phyloP scores from a whole-genome alignment of 257 asterid genomes.

The Osmanthus fragrans region DNA sequence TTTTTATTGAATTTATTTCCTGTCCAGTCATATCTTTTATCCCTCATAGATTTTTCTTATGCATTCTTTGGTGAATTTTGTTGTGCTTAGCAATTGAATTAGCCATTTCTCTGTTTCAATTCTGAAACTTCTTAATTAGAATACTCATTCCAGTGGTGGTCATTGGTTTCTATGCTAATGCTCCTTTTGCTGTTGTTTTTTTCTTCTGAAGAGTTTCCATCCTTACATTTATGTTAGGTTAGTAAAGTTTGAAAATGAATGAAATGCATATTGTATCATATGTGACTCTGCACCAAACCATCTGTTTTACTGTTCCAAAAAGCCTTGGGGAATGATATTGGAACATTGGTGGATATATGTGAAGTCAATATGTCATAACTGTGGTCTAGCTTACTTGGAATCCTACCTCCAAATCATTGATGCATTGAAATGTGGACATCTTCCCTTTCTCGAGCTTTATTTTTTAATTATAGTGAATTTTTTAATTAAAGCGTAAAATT shows the following conservation, averaged over 20 bases:
- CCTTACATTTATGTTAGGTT: neutral
- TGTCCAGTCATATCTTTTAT: neutral
- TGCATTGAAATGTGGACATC: neutral
- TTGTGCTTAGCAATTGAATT: neutral
- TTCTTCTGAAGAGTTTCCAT: neutral
- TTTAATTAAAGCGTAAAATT: too few relatives aligned
- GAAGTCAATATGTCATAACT: neutral
- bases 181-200: neutral
- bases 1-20: neutral
- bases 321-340: neutral
- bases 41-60: neutral
- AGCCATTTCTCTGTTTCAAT: neutral
- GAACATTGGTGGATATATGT: neutral
- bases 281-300: neutral
- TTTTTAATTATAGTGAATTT: neutral
- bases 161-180: neutral
- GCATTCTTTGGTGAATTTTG: neutral
- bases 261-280: neutral
- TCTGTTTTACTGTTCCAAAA: neutral
- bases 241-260: too few relatives aligned
- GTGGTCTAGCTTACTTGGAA: neutral
- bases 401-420: neutral
- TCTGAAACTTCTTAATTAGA: neutral
- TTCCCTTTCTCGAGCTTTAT: neutral
- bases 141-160: neutral